Evolutionary conservation across 2,329 filamentous ascomycete species (phyloP), one percentile per base, ranked within the genome.

Genomic region (Colletotrichum spaethianum): DNA sequence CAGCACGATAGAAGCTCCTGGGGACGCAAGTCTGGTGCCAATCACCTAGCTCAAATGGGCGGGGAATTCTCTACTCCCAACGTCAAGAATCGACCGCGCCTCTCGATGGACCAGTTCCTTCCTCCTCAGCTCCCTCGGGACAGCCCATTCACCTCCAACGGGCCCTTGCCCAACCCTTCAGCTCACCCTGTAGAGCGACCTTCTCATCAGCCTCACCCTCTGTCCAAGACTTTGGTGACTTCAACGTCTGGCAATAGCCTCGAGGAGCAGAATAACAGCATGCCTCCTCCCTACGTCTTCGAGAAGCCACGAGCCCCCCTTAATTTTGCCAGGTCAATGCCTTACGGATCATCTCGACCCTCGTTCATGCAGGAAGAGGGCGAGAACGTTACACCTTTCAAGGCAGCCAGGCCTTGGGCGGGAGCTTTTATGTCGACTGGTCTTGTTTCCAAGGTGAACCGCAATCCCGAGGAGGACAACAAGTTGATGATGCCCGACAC

Each of bases 351-450:
- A 5, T 73, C 67, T 28, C 63, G 53, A 2, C 84, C 85, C 3
- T 80, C 84, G 2, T 70, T 73, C 50, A 70, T 64, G 70, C 72
- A 74, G 55, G 68, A 72, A 31, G 72, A 71, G 23, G 66, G 57
- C 31, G 72, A 72, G 26, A 73, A 61, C 26, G 69, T 74, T 14
- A 75, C 73, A 3, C 73, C 73, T 12, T 96, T 93, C 83, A 95
- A 94, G 81, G 86, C 90, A 62, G 93, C 91, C 9, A 94, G 92
- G 78, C 93, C 95, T 28, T 88, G 93, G 67, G 92, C 93, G 40
- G 91, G 93, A 50, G 95, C 95, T 8, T 98, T 98, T 82, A 95
- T 94, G 86, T 98, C 96, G 1, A 98, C 96, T 0, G 95, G 96
- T 1, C 86, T 99, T 36, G 93, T 99, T 65, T 98, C 96, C 14